Base-by-base conservation (phyloP, 495 filamentous ascomycete species). In the Penicillium macrosclerotiorum region DNA sequence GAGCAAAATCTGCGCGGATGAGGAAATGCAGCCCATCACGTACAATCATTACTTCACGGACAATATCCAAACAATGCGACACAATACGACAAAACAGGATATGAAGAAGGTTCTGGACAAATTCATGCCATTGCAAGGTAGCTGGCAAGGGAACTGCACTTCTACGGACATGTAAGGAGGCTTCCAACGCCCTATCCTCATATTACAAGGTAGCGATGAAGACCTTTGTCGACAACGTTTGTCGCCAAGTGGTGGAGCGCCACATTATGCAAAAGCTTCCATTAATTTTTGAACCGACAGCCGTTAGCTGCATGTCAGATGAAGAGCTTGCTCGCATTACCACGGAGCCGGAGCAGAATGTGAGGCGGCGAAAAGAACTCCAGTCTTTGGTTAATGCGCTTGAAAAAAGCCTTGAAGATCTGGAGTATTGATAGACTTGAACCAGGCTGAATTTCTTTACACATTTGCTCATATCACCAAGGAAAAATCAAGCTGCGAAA, bases 1-100 rank as follows among this genome's bases (percentile, higher is more conserved):
- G 8, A 54, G 47, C 11, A 56, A 55, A 27, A 49, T 80, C 5
- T 55, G 80, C 5, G 47, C 63, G 13, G 78, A 78, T 36, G 67
- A 71, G 18, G 42, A 61, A 33, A 58, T 55, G 7, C 60, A 65
- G 31, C 71, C 69, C 0, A 68, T 74, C 20, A 77, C 71, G 1
- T 76, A 76, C 48, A 75, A 75, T 36, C 69, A 72, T 34, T 72
- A 72, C 24, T 77, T 71, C 38, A 73, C 61, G 0, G 60, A 72
- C 23, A 72, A 59, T 1, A 58, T 76, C 31, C 48, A 64, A n/a
- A 65, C 67, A n/a, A 54, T 54, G 1, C 52, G 65, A 6, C n/a
- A 52, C 9, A 55, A 63, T 9, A 25, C 25, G 1, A 24, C 26
- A 1, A 55, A 56, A 17, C 11, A 33, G 2, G n/a, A 26, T 6